phyloP scores from a whole-genome alignment of 495 filamentous ascomycete species.

The Xylaria curta region DNA sequence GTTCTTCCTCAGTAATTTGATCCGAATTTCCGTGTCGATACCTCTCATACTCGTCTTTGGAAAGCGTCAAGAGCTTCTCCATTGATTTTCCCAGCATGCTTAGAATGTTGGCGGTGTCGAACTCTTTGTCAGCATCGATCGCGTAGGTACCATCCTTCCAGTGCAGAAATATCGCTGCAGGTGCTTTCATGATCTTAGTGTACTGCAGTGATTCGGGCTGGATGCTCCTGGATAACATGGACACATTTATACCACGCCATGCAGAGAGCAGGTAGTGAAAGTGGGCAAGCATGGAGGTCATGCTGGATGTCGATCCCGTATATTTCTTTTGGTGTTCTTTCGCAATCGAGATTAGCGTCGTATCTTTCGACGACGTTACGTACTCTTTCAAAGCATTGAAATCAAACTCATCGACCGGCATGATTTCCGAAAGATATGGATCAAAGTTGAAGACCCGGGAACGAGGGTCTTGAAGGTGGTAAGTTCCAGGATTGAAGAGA shows the following conservation, averaged over 20 bases:
- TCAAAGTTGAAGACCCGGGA: conserved; percentile 95
- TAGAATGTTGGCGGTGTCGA: conserved; percentile 81
- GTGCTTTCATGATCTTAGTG: conserved; percentile 71
- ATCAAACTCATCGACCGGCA: conserved; percentile 91
- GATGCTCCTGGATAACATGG: conserved; percentile 70
- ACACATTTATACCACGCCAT: conserved; percentile 75
- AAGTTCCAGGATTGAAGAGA: conserved; percentile 94
- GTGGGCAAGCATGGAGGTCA: conserved; percentile 85
- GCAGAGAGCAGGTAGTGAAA: conserved; percentile 91
- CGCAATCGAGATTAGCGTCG: conserved; percentile 68
- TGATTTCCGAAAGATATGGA: conserved; percentile 87
- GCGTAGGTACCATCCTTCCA: conserved; percentile 87
- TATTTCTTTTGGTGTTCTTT: conserved; percentile 76
- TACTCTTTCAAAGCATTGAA: conserved; percentile 84
- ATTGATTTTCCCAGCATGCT: conserved; percentile 92
- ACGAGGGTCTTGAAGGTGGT: conserved; percentile 86
- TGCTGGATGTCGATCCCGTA: conserved; percentile 93
- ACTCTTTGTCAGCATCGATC: conserved; percentile 98
- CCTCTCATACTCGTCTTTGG: conserved; percentile 80
- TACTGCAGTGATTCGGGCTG: conserved; percentile 64
- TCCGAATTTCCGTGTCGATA: conserved; percentile 73
- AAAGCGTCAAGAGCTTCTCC: conserved; percentile 91
- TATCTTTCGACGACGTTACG: conserved; percentile 87
- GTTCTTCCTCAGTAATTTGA: conserved; percentile 68
- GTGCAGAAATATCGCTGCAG: conserved; percentile 82